phyloP scores from a whole-genome alignment of 2,329 filamentous ascomycete genomes.

The Fusarium luffae region DNA sequence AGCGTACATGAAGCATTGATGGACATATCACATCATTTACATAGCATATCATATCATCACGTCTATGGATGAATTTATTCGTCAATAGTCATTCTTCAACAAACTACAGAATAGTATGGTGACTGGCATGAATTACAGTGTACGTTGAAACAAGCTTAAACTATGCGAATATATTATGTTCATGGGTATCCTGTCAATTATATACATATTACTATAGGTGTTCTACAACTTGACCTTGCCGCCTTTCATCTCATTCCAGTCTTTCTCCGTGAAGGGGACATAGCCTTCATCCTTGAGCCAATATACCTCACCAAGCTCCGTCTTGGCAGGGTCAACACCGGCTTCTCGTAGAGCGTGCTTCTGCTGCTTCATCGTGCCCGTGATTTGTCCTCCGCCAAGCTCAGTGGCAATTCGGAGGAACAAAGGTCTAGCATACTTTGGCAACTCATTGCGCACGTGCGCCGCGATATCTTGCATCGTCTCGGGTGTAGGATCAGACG shows the following conservation, averaged over 20 bases:
- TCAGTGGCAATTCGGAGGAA: constrained; percentile 76
- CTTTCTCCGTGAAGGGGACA: constrained; percentile 70
- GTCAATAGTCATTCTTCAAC: neutral
- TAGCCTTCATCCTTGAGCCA: constrained; percentile 77
- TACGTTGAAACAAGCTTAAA: neutral
- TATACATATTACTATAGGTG: constrained; percentile 14
- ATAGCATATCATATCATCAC: constrained; percentile 27
- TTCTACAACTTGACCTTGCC: constrained; percentile 76
- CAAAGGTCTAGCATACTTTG: constrained; percentile 79
- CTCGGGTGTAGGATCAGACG: constrained; percentile 56
- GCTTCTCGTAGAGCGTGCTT: constrained; percentile 78
- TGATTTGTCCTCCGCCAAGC: constrained; percentile 68
- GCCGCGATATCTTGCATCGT: constrained; percentile 69
- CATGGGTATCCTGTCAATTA: neutral
- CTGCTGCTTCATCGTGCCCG: constrained; percentile 90
- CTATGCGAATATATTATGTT: neutral
- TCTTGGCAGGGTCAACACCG: constrained; percentile 73
- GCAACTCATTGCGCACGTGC: constrained; percentile 69
- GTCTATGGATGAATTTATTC: constrained; percentile 10
- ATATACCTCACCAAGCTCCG: constrained; percentile 64
- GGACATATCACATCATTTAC: constrained; percentile 28
- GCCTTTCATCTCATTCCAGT: constrained; percentile 75
- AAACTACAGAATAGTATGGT: neutral
- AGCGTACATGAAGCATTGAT: constrained; percentile 30
- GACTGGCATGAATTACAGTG: neutral